Conservation (phyloP, 768 basidiomycete genomes). For the Phanerodontia chrysosporium region DNA sequence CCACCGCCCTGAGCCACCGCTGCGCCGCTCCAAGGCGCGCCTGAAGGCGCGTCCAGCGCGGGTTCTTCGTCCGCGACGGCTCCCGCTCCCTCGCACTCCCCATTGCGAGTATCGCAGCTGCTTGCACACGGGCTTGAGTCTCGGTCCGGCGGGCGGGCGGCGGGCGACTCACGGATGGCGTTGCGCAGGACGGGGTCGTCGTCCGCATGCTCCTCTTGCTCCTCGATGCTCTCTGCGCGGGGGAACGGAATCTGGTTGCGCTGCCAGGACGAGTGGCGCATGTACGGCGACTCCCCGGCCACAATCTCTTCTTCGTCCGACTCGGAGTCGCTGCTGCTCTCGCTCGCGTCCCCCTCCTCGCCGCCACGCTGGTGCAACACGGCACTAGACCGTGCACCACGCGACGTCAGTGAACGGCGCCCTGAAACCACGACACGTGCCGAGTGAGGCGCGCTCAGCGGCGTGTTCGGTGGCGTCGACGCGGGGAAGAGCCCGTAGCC, state of each 20-base stretch:
- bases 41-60: too few species aligned
- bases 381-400: too few species aligned
- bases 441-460: background rate
- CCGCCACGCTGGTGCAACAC: too few species aligned
- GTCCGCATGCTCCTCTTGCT: background rate
- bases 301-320: background rate
- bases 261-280: too few species aligned
- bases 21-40: background rate
- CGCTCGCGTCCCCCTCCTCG: too few species aligned
- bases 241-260: background rate
- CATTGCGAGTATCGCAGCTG: background rate
- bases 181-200: background rate
- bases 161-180: background rate
- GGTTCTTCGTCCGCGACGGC: too few species aligned
- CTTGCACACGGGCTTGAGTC: background rate
- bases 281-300: background rate
- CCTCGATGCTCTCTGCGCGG: background rate
- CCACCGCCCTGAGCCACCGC: background rate
- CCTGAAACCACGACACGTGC: too few species aligned
- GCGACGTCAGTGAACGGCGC: too few species aligned
- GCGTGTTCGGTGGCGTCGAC: background rate
- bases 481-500: background rate
- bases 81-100: too few species aligned
- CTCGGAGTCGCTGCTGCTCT: background rate
- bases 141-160: background rate